Evolutionary conservation across 352 stramenopile species (phyloP).

Genomic region (Pythium plurisporium): DNA sequence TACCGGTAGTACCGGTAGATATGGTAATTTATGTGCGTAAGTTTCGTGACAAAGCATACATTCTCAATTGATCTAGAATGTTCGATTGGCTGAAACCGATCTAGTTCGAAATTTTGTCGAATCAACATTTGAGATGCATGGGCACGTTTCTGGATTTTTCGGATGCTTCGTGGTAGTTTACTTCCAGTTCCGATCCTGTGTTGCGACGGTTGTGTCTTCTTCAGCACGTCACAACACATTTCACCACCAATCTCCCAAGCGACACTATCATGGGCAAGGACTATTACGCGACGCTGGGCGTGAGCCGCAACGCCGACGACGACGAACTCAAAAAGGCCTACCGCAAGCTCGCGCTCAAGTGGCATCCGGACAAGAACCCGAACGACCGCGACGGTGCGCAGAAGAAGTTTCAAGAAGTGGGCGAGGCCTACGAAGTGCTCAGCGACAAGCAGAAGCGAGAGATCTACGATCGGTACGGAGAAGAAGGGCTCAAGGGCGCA

Average conservation of each 20-base stretch:
- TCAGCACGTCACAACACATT: neutral
- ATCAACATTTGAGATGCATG: neutral
- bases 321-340: slow-evolving; percentile 87
- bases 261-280: slow-evolving; percentile 65
- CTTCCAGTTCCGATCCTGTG: neutral
- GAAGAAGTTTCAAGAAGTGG: slow-evolving; percentile 92
- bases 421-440: slow-evolving; percentile 91
- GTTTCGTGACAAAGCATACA: neutral
- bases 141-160: slow-evolving; percentile 21
- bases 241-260: slow-evolving; percentile 10
- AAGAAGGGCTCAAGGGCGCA: slow-evolving; percentile 84
- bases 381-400: slow-evolving; percentile 79
- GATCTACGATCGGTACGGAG: slow-evolving; percentile 92
- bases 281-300: slow-evolving; percentile 80
- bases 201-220: slow-evolving; percentile 5
- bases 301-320: slow-evolving; percentile 59
- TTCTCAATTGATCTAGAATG: slow-evolving; percentile 13
- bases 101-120: neutral
- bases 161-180: neutral
- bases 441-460: slow-evolving; percentile 91
- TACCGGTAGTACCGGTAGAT: slow-evolving; percentile 7
- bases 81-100: slow-evolving; percentile 15
- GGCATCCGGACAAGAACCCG: slow-evolving; percentile 92
- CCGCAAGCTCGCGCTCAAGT: slow-evolving; percentile 86
- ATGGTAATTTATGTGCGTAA: slow-evolving; percentile 8